These are phyloP conservation scores for Blastocrithidia nonstop DNA, from an alignment of 208 protist genomes.

Conservation along the genomic window DNA sequence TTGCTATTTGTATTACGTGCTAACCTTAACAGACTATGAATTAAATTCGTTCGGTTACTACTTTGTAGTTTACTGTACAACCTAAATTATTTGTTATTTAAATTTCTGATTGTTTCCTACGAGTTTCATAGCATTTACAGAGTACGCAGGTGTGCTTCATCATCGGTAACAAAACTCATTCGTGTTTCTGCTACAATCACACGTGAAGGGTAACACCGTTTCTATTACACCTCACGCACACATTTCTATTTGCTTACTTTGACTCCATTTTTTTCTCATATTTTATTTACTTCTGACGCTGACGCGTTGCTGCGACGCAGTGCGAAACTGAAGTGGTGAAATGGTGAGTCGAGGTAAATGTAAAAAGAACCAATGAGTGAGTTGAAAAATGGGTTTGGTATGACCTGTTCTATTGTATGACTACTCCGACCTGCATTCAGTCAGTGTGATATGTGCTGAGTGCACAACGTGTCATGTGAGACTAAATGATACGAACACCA, in stretches of 20 bases:
- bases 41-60: too few species aligned
- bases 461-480: conserved; percentile 64
- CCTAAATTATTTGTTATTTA: too few species aligned
- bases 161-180: neutral
- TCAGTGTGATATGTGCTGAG: conserved; percentile 51
- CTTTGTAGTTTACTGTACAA: too few species aligned
- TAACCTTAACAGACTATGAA: too few species aligned
- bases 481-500: conserved; percentile 74
- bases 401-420: conserved; percentile 23
- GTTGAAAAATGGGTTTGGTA: conserved; percentile 47
- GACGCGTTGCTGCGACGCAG: too few species aligned
- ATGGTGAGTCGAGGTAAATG: conserved; percentile 34
- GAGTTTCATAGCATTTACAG: conserved; percentile 1
- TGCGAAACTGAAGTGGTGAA: conserved; percentile 44
- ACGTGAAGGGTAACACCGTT: too few species aligned
- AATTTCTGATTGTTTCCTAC: too few species aligned
- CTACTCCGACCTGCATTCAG: conserved; percentile 41
- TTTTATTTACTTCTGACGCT: too few species aligned
- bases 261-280: too few species aligned
- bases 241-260: too few species aligned
- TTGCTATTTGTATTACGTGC: too few species aligned
- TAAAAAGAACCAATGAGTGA: conserved; percentile 26
- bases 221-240: too few species aligned
- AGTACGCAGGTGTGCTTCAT: neutral
- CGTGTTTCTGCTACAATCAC: conserved; percentile 8